These are phyloP conservation scores for Cercophora samala DNA, from an alignment of 495 filamentous ascomycete genomes.

Conservation along the genomic window DNA sequence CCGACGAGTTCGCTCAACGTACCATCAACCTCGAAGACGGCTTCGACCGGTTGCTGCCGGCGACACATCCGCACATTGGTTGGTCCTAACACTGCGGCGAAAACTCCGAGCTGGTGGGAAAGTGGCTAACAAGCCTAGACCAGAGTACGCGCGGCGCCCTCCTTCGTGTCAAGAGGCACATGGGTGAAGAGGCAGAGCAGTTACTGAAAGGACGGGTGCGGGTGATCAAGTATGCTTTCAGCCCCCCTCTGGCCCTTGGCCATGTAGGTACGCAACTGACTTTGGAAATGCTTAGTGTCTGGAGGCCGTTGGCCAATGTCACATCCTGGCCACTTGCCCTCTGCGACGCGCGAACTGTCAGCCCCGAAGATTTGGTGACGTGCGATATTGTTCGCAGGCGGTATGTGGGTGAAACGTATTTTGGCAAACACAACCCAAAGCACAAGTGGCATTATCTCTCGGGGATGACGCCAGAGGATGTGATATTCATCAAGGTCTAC, in stretches of 20 bases:
- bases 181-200: slow-evolving; percentile 4
- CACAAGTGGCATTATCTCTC: slow-evolving; percentile 11
- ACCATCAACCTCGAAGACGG: slow-evolving; percentile 13
- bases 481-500: slow-evolving; percentile 7
- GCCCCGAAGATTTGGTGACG: background rate
- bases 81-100: too few species aligned
- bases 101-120: too few species aligned
- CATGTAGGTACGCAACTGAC: too few species aligned
- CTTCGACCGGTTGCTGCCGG: slow-evolving; percentile 8
- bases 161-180: slow-evolving; percentile 2
- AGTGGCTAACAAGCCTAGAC: background rate
- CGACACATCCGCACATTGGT: slow-evolving; percentile 8
- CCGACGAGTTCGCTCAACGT: slow-evolving; percentile 1
- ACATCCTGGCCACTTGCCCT: slow-evolving; percentile 9
- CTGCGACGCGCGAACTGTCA: slow-evolving; percentile 8
- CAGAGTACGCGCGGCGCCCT: slow-evolving; percentile 7
- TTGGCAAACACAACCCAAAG: background rate
- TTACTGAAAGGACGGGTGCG: slow-evolving; percentile 3
- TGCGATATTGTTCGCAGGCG: slow-evolving; percentile 11
- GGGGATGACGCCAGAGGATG: background rate
- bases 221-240: slow-evolving; percentile 6
- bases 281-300: background rate
- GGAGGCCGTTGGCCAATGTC: background rate
- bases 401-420: slow-evolving; percentile 13
- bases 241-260: background rate